A percentile compares a stretch with the other conserved stretches of the same genome.
These are phyloP conservation scores for Candida quercuum DNA, from an alignment of 805 yeast genomes.

Conservation along the genomic window DNA sequence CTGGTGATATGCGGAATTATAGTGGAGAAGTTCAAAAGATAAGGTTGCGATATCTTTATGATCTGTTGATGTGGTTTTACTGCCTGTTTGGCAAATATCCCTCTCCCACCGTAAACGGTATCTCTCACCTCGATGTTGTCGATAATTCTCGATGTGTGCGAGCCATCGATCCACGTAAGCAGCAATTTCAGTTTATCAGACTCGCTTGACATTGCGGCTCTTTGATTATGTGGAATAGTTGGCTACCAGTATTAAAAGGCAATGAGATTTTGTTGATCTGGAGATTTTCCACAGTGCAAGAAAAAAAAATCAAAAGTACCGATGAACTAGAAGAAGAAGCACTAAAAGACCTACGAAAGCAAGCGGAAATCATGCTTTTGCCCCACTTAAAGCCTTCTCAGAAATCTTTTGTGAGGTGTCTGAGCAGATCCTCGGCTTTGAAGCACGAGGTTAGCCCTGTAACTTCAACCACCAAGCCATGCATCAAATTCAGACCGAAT, in stretches of 20 bases:
- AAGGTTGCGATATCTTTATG: conserved; percentile 51
- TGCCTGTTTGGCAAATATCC: conserved; percentile 40
- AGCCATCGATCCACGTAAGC: neutral
- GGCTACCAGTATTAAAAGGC: no score
- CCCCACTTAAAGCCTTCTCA: neutral
- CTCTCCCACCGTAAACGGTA: conserved; percentile 52
- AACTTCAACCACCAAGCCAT: neutral
- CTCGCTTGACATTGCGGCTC: neutral
- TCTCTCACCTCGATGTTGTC: conserved; percentile 37
- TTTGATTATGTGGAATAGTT: neutral
- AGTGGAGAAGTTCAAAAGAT: conserved; percentile 53
- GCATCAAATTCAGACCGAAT: conserved; percentile 26
- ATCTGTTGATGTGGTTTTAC: conserved; percentile 40
- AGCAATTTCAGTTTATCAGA: neutral
- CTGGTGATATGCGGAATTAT: conserved; percentile 39
- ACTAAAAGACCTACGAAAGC: no score
- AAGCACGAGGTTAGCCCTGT: neutral
- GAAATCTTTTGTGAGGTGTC: neutral
- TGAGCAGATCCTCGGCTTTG: neutral
- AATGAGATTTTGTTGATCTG: no score
- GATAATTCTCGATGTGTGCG: conserved; percentile 24
- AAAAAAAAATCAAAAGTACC: no score
- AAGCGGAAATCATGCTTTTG: neutral
- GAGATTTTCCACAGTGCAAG: no score
- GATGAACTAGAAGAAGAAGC: no score